Percentiles rank a stretch among this genome's conserved stretches.
Evolutionary conservation across 441 rosid genomes (phyloP).

Genomic region (Bruguiera hainesii): DNA sequence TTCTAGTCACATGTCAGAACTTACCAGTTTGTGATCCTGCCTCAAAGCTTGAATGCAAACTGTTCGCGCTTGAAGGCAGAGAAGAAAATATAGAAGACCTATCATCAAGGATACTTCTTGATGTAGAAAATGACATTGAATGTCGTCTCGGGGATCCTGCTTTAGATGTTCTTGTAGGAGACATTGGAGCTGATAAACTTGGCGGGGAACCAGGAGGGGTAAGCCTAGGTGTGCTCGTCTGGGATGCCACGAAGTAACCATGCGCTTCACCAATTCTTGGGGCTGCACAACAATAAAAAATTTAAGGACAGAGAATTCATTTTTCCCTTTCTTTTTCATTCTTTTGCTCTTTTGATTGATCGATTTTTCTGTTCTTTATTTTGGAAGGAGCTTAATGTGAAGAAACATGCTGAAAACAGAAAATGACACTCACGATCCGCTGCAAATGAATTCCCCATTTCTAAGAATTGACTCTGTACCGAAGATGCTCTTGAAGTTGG

Average conservation of each 20-base stretch:
- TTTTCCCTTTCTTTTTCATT: background rate
- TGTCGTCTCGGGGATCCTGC: slow-evolving; percentile 71
- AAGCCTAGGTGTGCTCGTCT: slow-evolving; percentile 62
- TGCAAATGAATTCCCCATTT: slow-evolving; percentile 38
- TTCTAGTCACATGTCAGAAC: slow-evolving; percentile 20
- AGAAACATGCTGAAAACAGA: slow-evolving; percentile 9
- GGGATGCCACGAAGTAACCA: slow-evolving; percentile 44
- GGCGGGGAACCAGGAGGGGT: slow-evolving; percentile 91
- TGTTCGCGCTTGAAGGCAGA: slow-evolving; percentile 20
- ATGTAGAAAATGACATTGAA: slow-evolving; percentile 63
- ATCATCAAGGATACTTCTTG: slow-evolving; percentile 67
- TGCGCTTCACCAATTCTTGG: slow-evolving; percentile 44
- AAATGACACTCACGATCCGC: slow-evolving; percentile 32
- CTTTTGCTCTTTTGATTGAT: background rate
- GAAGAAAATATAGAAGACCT: slow-evolving; percentile 54
- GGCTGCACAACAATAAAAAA: slow-evolving; percentile 31
- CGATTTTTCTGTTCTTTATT: background rate
- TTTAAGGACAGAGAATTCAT: background rate
- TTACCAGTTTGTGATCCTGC: slow-evolving; percentile 61
- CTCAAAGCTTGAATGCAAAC: slow-evolving; percentile 51
- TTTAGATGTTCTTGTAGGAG: slow-evolving; percentile 69
- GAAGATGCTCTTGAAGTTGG: slow-evolving; percentile 50
- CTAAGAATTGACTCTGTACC: slow-evolving; percentile 44
- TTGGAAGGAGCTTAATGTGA: background rate
- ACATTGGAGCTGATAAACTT: slow-evolving; percentile 58